Conservation (phyloP, 1,284 basidiomycete genomes). For the Papiliotrema flavescens region DNA sequence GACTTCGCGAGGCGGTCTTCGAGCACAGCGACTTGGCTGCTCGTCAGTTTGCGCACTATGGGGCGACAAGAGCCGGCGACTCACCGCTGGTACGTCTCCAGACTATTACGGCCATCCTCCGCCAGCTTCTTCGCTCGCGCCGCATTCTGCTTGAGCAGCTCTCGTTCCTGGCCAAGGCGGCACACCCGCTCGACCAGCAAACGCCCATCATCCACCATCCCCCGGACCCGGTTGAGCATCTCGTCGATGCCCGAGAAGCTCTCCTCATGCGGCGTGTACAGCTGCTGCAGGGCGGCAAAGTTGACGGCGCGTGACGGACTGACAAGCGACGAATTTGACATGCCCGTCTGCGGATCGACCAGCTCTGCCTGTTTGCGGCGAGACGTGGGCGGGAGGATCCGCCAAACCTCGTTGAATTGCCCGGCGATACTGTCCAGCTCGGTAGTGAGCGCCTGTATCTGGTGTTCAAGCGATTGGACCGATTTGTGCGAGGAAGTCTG, state of each 20-base stretch:
- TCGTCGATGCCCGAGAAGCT: constrained; percentile 56
- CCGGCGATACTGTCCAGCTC: constrained; percentile 61
- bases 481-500: constrained; percentile 19
- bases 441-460: constrained; percentile 26
- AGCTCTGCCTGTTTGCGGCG: constrained; percentile 64
- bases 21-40: constrained; percentile 64
- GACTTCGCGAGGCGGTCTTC: constrained; percentile 63
- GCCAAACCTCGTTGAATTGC: constrained; percentile 70
- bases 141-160: constrained; percentile 82
- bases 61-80: constrained; percentile 68
- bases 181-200: constrained; percentile 75
- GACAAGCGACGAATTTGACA: constrained; percentile 45
- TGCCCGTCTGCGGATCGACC: constrained; percentile 55
- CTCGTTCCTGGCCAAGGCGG: constrained; percentile 78
- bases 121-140: constrained; percentile 83
- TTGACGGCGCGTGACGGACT: constrained; percentile 50
- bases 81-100: constrained; percentile 78
- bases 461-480: constrained; percentile 23
- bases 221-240: constrained; percentile 70
- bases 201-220: constrained; percentile 73
- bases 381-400: constrained; percentile 70
- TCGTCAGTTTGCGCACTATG: constrained; percentile 66
- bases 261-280: constrained; percentile 34
- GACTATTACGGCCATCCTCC: constrained; percentile 66
- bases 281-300: constrained; percentile 44